Conservation (phyloP, 305 asterid genomes). For the Solanum aculeatissimum region DNA sequence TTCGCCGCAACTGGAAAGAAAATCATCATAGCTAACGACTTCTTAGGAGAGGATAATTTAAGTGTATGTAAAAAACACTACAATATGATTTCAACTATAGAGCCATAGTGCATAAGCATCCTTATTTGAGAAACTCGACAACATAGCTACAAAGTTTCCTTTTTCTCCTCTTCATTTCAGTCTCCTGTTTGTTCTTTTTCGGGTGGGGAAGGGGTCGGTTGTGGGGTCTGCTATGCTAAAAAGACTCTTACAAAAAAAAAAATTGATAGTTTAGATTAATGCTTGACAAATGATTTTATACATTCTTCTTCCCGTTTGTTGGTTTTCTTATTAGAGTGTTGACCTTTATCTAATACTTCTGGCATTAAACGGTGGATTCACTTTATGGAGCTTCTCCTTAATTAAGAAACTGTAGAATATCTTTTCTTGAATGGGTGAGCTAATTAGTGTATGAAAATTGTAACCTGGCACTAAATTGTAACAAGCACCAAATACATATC, state of each 20-base stretch:
- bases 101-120: not conserved
- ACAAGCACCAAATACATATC: not conserved
- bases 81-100: not conserved
- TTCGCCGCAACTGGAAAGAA: not conserved
- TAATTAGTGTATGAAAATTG: not conserved
- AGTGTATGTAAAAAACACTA: not conserved
- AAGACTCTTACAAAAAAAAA: not conserved
- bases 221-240: not conserved
- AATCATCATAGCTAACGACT: not conserved
- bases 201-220: not conserved
- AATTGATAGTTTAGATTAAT: not conserved
- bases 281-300: not conserved
- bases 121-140: not conserved
- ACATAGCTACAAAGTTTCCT: not conserved
- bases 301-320: not conserved
- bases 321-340: not conserved
- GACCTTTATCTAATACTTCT: not conserved
- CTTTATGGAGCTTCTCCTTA: not conserved
- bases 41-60: not conserved
- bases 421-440: not conserved
- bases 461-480: not conserved
- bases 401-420: not conserved
- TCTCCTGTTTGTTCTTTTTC: not conserved
- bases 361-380: not conserved
- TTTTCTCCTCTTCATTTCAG: not conserved